Conservation (phyloP, 345 rosid genomes). For the Leavenworthia alabamica region DNA sequence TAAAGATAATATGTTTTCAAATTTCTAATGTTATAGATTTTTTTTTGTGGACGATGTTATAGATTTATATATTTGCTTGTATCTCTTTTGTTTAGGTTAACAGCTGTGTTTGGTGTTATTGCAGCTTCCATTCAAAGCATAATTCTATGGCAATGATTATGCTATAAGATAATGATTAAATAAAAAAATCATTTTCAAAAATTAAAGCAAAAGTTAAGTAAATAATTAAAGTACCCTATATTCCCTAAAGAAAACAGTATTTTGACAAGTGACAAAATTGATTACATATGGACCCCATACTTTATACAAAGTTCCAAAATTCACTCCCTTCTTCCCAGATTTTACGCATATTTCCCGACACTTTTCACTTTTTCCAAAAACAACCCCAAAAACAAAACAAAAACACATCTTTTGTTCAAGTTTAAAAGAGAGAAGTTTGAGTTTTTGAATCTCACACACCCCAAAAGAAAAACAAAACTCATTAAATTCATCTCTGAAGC, state of each 20-base stretch:
- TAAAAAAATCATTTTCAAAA: slow-evolving; percentile 14
- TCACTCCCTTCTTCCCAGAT: slow-evolving; percentile 15
- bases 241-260: slow-evolving; percentile 7
- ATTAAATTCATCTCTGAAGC: slow-evolving; percentile 34
- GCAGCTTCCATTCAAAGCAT: slow-evolving; percentile 21
- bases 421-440: slow-evolving; percentile 14
- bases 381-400: neutral
- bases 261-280: slow-evolving; percentile 26
- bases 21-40: too few relatives aligned
- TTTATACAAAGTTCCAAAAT: slow-evolving; percentile 32
- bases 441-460: slow-evolving; percentile 13
- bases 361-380: slow-evolving; percentile 15
- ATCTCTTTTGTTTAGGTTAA: neutral
- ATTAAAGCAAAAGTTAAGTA: slow-evolving; percentile 26
- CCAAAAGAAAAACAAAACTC: neutral
- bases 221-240: slow-evolving; percentile 4
- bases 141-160: slow-evolving; percentile 26
- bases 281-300: slow-evolving; percentile 26
- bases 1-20: too few relatives aligned
- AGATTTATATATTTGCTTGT: too few relatives aligned
- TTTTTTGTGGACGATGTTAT: too few relatives aligned
- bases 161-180: slow-evolving; percentile 22
- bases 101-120: slow-evolving; percentile 1
- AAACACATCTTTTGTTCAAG: slow-evolving; percentile 22
- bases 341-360: too few relatives aligned